Percentiles rank a stretch among this genome's conserved stretches.
Evolutionary conservation across 306 rosid species (phyloP).

Genomic region (Rosa chinensis): DNA sequence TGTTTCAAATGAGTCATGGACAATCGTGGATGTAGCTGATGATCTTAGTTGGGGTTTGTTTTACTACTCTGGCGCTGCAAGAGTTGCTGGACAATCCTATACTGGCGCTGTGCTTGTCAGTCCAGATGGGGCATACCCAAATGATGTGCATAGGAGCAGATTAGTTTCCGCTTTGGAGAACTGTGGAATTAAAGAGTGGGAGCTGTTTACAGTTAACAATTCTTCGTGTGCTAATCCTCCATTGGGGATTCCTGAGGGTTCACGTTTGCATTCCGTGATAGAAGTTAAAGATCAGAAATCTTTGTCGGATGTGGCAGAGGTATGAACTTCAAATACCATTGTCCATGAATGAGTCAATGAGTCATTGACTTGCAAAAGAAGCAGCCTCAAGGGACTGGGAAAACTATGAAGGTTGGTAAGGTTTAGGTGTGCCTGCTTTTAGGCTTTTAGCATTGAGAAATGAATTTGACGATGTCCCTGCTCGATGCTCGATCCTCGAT

Average conservation of each 20-base stretch:
- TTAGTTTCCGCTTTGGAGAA: constrained; percentile 56
- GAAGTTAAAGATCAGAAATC: neutral
- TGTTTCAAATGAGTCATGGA: constrained; percentile 89
- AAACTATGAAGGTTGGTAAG: neutral
- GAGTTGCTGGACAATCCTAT: constrained; percentile 85
- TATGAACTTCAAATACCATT: neutral
- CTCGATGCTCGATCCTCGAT: neutral
- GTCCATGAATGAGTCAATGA: neutral
- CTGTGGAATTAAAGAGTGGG: constrained; percentile 81
- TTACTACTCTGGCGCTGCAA: constrained; percentile 79
- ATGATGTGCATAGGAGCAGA: constrained; percentile 36
- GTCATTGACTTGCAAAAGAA: neutral
- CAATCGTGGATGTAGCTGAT: constrained; percentile 66
- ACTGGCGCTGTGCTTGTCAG: constrained; percentile 82
- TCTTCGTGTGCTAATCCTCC: constrained; percentile 34
- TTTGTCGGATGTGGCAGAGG: neutral
- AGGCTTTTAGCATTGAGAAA: neutral
- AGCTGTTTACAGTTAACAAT: constrained; percentile 56
- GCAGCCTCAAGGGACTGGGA: neutral
- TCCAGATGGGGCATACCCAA: constrained; percentile 71
- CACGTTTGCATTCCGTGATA: neutral
- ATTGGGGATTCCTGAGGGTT: constrained; percentile 1
- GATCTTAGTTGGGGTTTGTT: constrained; percentile 89
- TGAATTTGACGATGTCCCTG: neutral
- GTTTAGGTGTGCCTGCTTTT: neutral